Base-by-base conservation (phyloP, 345 rosid species). In the Lumnitzera racemosa region DNA sequence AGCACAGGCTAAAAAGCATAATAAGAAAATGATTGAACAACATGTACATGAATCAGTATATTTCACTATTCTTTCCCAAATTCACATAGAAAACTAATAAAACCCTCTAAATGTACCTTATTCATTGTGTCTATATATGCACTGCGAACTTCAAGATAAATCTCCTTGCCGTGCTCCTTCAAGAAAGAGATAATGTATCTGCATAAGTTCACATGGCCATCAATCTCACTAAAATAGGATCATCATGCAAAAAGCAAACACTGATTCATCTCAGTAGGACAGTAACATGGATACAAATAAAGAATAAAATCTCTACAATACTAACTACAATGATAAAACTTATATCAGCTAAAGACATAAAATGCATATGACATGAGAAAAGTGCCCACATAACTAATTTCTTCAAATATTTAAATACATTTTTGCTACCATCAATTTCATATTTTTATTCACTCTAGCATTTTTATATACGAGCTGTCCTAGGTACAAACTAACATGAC, bases 61-160 rank as follows among this genome's bases (percentile, higher is more conserved):
- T 24, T 15, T 49, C 47, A 36, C 31, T 12, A 48, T 52, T 52
- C 57, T n/a, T 43, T 24, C 14, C 31, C 48, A 49, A 47, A 36
- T 36, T 36, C 43, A 4, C 7, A 4, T 9, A 36, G 43, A 36
- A 36, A 36, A 36, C 43, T 36, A 9, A 36, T 36, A 36, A 9
- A 36, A 36, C n/a, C 52, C 20, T 43, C 54, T 56, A 47, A 60
- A 63, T n/a, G 67, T 65, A 94, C 99, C 99, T 90, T 88, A 78
- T 94, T 94, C 99, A 94, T 86, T 66, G 99, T 94, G 79, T 90
- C 97, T 23, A 86, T 65, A 62, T 94, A 94, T 12, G 99, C 95
- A 69, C 80, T 90, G 69, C 95, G 92, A 62, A 94, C 96, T 72
- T 94, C 96, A 68, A 43, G 57, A 76, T 86, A 86, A 41, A 94